Evolutionary conservation across 768 basidiomycete species (phyloP).

Genomic region (Xerocomellus dryophilus): DNA sequence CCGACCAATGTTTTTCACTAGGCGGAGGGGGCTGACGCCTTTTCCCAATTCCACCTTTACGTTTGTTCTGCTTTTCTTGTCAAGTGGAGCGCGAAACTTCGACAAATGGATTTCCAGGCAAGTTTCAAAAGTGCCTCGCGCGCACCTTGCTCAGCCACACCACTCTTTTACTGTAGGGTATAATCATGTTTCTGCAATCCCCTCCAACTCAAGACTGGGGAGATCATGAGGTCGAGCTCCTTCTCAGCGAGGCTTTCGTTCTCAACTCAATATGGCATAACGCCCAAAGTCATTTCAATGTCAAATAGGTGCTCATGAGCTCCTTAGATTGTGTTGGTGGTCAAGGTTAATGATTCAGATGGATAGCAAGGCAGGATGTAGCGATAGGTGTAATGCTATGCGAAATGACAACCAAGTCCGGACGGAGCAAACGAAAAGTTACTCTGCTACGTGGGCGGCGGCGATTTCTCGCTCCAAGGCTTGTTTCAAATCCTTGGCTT

Average conservation of each 20-base stretch:
- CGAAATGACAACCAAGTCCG: neutral
- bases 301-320: conserved; percentile 35
- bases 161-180: conserved; percentile 55
- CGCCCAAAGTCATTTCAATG: conserved; percentile 81
- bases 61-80: conserved; percentile 98
- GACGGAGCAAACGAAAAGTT: neutral
- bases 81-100: conserved; percentile 89
- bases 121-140: conserved; percentile 16
- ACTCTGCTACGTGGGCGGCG: conserved; percentile 35
- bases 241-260: conserved; percentile 94
- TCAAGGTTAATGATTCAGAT: conserved; percentile 1
- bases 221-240: conserved; percentile 92
- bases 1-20: conserved; percentile 31
- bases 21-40: conserved; percentile 97
- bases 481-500: conserved; percentile 54
- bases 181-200: conserved; percentile 98
- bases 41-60: conserved; percentile 97
- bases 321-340: neutral
- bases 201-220: conserved; percentile 92
- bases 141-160: neutral
- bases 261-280: conserved; percentile 92
- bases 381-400: conserved; percentile 25
- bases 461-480: conserved; percentile 63
- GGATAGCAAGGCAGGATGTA: conserved; percentile 23
- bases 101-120: conserved; percentile 98